These are phyloP conservation scores for Cenococcum geophilum DNA, from an alignment of 495 filamentous ascomycete species.

Conservation along the genomic window DNA sequence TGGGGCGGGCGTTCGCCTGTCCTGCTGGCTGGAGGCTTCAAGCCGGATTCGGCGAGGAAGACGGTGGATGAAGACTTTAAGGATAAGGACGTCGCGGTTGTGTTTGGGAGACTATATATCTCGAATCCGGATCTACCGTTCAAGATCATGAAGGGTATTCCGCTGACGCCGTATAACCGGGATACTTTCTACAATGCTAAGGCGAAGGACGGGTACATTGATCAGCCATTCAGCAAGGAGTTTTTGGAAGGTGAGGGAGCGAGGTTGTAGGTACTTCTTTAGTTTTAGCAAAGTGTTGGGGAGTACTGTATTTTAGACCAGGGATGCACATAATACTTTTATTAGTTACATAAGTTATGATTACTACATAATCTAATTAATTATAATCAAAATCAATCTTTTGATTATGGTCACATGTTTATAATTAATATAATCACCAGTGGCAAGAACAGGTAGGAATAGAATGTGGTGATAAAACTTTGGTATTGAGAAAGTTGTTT, in stretches of 20 bases:
- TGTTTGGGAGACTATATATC: conserved; percentile 61
- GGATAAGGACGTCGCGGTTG: conserved; percentile 45
- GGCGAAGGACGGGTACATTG: conserved; percentile 53
- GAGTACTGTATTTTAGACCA: too few species aligned
- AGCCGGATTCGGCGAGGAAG: conserved; percentile 42
- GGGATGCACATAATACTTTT: too few species aligned
- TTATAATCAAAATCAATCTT: too few species aligned
- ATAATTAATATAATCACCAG: too few species aligned
- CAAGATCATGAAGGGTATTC: conserved; percentile 51
- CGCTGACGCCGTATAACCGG: conserved; percentile 52
- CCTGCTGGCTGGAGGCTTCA: conserved; percentile 57
- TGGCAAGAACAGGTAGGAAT: too few species aligned
- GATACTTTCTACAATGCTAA: conserved; percentile 53
- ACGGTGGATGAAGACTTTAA: conserved; percentile 51
- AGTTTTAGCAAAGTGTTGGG: too few species aligned
- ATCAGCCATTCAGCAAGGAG: conserved; percentile 58
- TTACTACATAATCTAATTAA: too few species aligned
- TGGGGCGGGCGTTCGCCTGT: conserved; percentile 50
- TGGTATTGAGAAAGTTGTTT: too few species aligned
- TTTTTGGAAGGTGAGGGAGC: conserved; percentile 25
- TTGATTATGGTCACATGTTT: too few species aligned
- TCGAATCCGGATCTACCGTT: conserved; percentile 67
- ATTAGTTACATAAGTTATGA: too few species aligned
- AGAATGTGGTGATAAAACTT: too few species aligned
- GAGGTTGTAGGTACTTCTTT: conserved; percentile 5